A percentile compares a stretch with the other conserved stretches of the same genome.
These are phyloP conservation scores for Passiflora organensis DNA, from an alignment of 345 rosid species.

Conservation along the genomic window DNA sequence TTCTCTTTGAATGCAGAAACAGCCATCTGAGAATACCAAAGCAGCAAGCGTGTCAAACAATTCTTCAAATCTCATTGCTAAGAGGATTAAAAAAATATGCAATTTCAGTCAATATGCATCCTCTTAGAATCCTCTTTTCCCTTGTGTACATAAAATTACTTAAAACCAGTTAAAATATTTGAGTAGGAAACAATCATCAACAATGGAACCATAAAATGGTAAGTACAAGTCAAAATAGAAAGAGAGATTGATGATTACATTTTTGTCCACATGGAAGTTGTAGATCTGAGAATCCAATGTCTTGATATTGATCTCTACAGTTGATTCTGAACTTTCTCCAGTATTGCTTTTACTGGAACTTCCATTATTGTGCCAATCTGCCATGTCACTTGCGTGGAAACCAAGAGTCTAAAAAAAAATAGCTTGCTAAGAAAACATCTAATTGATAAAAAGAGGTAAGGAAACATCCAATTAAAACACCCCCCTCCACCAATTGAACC, in stretches of 20 bases:
- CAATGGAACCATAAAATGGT: neutral
- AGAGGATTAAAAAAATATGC: neutral
- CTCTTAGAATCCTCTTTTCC: neutral
- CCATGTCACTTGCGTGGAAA: constrained; percentile 46
- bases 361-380: constrained; percentile 39
- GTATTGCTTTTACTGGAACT: constrained; percentile 49
- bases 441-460: neutral
- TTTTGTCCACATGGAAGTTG: constrained; percentile 60
- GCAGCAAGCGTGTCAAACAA: constrained; percentile 3
- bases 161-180: neutral
- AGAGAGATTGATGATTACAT: constrained; percentile 40
- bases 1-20: constrained; percentile 82
- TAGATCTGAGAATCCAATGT: constrained; percentile 74
- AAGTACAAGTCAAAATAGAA: neutral
- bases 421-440: neutral
- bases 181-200: neutral
- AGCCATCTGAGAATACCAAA: constrained; percentile 46
- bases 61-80: neutral
- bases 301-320: constrained; percentile 72
- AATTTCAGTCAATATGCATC: neutral
- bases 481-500: neutral
- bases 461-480: neutral
- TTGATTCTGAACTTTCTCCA: constrained; percentile 49
- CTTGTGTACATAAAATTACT: neutral
- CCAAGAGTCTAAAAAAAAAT: constrained; percentile 10